Base-by-base conservation (phyloP, 441 rosid species). In the Populus hybrid region DNA sequence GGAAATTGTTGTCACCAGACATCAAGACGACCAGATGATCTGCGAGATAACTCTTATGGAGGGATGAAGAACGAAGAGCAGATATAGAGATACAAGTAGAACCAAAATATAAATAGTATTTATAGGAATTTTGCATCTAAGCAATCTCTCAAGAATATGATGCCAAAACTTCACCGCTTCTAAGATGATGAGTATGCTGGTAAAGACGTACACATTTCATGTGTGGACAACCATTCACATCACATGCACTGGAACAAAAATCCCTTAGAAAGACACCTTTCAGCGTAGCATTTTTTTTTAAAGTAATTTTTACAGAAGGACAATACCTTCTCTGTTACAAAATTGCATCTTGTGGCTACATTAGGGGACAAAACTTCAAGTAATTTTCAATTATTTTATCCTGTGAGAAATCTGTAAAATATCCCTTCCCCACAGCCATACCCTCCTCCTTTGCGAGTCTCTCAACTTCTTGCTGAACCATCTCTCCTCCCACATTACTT, bases 381-480 rank as follows among this genome's bases (percentile, higher is more conserved):
- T 89, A 92, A 6, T 73, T 81, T 79, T 90, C 88, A 70, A 85
- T 76, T 61, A 93, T 85, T 80, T 85, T 81, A 38, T 90, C 93
- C 57, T 82, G 90, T 21, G 94, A 86, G 70, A 89, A 85, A 78
- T 95, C 95, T 0, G 95, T 93, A 72, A 87, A 93, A 85, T 93
- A 95, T 8, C 99, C 98, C 79, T 85, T 85, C 32, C 98, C 95
- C 10, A 83, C 96, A 65, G 77, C 67, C 73, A 91, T 32, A 40
- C 93, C 93, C 78, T 88, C 90, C 40, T 84, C 89, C 74, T 73
- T 36, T 1, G 95, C 96, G 30, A 91, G 85, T 80, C 81, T 86
- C 81, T 93, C 95, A 59, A 91, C 91, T 85, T 91, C 80, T 32
- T 73, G 78, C 84, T 95, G 98, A 82, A 95, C 95, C 72, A 80